Evolutionary conservation across 495 filamentous ascomycete genomes (phyloP), one percentile per base, ranked within the genome.

Genomic region (Trichoderma erinaceum): DNA sequence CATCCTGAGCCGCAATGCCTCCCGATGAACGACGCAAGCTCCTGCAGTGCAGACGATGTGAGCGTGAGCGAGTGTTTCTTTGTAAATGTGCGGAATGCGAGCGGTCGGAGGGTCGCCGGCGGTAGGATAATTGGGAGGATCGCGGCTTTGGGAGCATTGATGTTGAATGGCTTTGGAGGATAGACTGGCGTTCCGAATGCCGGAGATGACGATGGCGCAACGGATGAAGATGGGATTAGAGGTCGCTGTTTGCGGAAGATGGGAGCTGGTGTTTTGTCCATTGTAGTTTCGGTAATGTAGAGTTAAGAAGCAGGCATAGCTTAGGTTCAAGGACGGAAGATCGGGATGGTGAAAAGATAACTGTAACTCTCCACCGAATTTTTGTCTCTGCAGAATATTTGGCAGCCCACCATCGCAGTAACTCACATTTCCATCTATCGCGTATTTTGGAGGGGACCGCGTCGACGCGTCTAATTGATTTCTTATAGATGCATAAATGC

Each of bases 41-140:
- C 85, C 75, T 92, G 87, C 1, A 99, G 83, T 0, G 95, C 91
- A 11, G 92, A 85, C 0, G 94, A 94, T 4, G 92, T 97, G 48
- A 99, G 88, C 0, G 93, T 98, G 46, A 99, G 83, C 75, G 93
- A 94, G 77, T 99, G 92, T 73, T 99, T 99, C 79, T 97, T 96
- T 8, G 95, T 99, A 71, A 99, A 96, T 0, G 92, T 94, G 48
- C 95, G 89, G 75, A 99, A 98, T 50, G 95, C 95, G 43, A 97
- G 82, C 7, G 95, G 96, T 70, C 95, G 86, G 43, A 99, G 82
- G 0, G 91, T 94, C 27, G 90, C 86, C 4, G 92, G 90, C 21
- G 93, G 93, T 41, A 99, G 89, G 43, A 94, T 77, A 66, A 99
- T 92, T 15, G 95, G 92, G 7, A 98, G 82, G 64, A 97, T 88